Evolutionary conservation across 805 yeast genomes (phyloP).

Genomic region (Wickerhamiella qilinensis): DNA sequence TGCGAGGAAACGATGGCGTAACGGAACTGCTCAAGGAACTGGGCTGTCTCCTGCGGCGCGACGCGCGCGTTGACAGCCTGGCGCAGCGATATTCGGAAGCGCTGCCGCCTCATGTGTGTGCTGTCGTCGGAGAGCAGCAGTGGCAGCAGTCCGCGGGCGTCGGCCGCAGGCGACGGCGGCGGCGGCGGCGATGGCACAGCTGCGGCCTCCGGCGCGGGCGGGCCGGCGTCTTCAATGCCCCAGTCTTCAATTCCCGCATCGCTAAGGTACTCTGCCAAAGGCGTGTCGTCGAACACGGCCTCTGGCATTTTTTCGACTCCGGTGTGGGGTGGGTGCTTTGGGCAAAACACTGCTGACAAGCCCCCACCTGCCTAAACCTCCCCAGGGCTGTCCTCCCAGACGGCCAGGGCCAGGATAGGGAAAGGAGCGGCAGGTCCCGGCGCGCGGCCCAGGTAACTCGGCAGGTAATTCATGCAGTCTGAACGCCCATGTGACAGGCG

Average conservation of each 20-base stretch:
- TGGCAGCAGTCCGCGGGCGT: conserved; percentile 5
- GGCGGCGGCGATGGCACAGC: conserved; percentile 1
- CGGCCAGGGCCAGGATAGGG: too few relatives aligned
- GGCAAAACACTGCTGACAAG: neutral
- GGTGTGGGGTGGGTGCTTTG: neutral
- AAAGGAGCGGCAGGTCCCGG: too few relatives aligned
- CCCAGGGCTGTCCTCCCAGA: too few relatives aligned
- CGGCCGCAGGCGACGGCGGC: neutral
- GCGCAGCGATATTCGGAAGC: conserved; percentile 14
- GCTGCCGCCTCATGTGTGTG: conserved; percentile 6
- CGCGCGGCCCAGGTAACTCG: too few relatives aligned
- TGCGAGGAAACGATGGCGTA: conserved; percentile 34
- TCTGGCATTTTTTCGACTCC: conserved; percentile 3
- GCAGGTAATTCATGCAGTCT: neutral
- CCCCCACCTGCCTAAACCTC: too few relatives aligned
- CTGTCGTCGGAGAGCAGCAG: conserved; percentile 6
- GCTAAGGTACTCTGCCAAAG: conserved; percentile 17
- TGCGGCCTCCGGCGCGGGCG: neutral
- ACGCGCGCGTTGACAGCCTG: conserved; percentile 16
- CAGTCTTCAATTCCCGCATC: conserved; percentile 20
- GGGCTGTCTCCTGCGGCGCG: conserved; percentile 16
- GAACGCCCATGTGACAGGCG: neutral
- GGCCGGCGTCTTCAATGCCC: conserved; percentile 18
- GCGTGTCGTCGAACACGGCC: conserved; percentile 19
- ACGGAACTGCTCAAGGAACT: conserved; percentile 35